Percentiles rank a stretch among this genome's conserved stretches.
Conservation (phyloP, 2,329 filamentous ascomycete species). For the Coniella vitis region DNA sequence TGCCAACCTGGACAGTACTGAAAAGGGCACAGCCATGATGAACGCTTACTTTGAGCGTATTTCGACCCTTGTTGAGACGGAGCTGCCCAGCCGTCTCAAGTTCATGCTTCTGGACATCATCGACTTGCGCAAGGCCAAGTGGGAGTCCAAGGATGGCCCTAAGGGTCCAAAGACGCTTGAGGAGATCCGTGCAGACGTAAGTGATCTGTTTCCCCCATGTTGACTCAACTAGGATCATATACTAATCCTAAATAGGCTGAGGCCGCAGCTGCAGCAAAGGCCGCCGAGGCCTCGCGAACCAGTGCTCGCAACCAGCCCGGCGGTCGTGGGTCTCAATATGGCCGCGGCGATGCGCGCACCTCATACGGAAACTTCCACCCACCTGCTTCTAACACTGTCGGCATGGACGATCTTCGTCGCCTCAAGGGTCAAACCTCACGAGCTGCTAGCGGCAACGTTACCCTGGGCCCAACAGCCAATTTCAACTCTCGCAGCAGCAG, state of each 20-base stretch:
- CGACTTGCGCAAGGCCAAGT: constrained; percentile 71
- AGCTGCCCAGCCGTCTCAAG: constrained; percentile 76
- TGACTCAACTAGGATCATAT: not conserved
- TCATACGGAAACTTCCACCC: constrained; percentile 69
- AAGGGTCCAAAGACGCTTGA: constrained; percentile 97
- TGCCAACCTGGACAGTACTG: constrained; percentile 72
- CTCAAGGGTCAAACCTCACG: constrained; percentile 60
- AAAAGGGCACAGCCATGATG: constrained; percentile 82
- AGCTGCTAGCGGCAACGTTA: constrained; percentile 54
- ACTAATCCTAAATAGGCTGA: constrained; percentile 45
- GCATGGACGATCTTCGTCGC: constrained; percentile 83
- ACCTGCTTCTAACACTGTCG: constrained; percentile 76
- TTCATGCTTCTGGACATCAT: constrained; percentile 97
- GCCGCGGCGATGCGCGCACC: constrained; percentile 76
- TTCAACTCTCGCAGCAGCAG: constrained; percentile 88
- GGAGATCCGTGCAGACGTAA: constrained; percentile 76
- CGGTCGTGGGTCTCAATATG: constrained; percentile 53
- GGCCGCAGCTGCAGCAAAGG: constrained; percentile 72
- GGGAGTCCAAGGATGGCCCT: constrained; percentile 80
- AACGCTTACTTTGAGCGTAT: constrained; percentile 91
- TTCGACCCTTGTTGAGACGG: constrained; percentile 69
- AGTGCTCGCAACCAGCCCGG: constrained; percentile 61
- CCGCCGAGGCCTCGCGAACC: constrained; percentile 60
- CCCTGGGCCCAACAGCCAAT: constrained; percentile 78
- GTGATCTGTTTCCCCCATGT: constrained; percentile 20